Base-by-base conservation (phyloP, 2,329 filamentous ascomycete species). In the Aureobasidium musti region DNA sequence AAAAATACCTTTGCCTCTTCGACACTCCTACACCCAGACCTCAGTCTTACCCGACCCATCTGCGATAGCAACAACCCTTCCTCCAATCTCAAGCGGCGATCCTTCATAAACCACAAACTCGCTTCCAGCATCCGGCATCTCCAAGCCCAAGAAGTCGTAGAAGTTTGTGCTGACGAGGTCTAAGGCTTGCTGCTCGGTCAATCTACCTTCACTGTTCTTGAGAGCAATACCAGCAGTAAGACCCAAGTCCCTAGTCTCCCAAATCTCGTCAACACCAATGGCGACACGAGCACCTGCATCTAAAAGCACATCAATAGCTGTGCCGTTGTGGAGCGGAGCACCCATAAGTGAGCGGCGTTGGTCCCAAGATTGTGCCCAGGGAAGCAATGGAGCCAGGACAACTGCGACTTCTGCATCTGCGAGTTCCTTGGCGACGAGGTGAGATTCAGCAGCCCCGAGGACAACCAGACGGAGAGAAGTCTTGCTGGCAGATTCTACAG, bases 91-190 rank as follows among this genome's bases (percentile, higher is more conserved):
- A 68, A 90, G 72, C 23, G 88, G 88, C 70, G 80, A 86, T 0
- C 87, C 87, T 73, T 90, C 87, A 63, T 82, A 86, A 6, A 90
- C 79, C 3, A 88, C 80, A 76, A 89, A 90, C 69, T 89, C 78
- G 70, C 41, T 69, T 68, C 63, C 72, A 69, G 74, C 68, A 28
- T 68, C 53, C 39, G 68, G 54, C 28, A 70, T 33, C 8, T 80
- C 71, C 1, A 84, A 70, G 0, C 86, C 86, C 14, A 90, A 75
- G 13, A 89, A 81, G 68, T 82, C 80, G 71, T 85, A 84, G 3
- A 89, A 76, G 69, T 87, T 88, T 14, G 71, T 74, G 28, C 84
- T 83, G 1, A 88, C 82, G 43, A 90, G 75, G 37, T 81, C 83
- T 60, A 89, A 70, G 0, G 87, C 87, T 52, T 82, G 79, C 70